Evolutionary conservation across 768 basidiomycete species (phyloP).

Genomic region (Leccinum boreale): DNA sequence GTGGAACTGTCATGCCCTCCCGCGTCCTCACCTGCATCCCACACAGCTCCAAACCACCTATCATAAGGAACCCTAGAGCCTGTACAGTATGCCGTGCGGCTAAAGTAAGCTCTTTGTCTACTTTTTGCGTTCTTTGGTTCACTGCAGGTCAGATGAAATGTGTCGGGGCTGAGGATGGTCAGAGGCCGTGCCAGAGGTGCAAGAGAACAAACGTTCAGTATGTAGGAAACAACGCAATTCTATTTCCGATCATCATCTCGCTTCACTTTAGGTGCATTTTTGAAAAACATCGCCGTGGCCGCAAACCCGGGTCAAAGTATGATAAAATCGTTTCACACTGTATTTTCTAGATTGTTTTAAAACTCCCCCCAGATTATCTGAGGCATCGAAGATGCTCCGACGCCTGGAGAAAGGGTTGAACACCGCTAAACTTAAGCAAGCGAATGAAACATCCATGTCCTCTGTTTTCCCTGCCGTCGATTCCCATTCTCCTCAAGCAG

Average conservation of each 20-base stretch:
- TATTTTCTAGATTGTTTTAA: neutral
- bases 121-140: constrained; percentile 13
- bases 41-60: constrained; percentile 39
- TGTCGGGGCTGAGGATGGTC: constrained; percentile 83
- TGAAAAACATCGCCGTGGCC: constrained; percentile 85
- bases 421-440: constrained; percentile 69
- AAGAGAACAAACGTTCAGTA: constrained; percentile 76
- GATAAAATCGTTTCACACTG: constrained; percentile 19
- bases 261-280: constrained; percentile 62
- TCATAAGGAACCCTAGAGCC: constrained; percentile 54
- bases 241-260: constrained; percentile 6
- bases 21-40: constrained; percentile 8
- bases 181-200: constrained; percentile 79
- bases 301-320: constrained; percentile 89
- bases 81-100: constrained; percentile 85
- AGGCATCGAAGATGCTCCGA: constrained; percentile 86
- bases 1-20: constrained; percentile 2
- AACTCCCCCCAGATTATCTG: constrained; percentile 58
- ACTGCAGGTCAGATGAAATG: constrained; percentile 73
- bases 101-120: constrained; percentile 48
- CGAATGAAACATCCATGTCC: constrained; percentile 31
- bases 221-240: constrained; percentile 25
- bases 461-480: constrained; percentile 34
- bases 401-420: constrained; percentile 82
- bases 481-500: constrained; percentile 23